Base-by-base conservation (phyloP, 805 yeast genomes). In the Jamesozyma jinghongensis region DNA sequence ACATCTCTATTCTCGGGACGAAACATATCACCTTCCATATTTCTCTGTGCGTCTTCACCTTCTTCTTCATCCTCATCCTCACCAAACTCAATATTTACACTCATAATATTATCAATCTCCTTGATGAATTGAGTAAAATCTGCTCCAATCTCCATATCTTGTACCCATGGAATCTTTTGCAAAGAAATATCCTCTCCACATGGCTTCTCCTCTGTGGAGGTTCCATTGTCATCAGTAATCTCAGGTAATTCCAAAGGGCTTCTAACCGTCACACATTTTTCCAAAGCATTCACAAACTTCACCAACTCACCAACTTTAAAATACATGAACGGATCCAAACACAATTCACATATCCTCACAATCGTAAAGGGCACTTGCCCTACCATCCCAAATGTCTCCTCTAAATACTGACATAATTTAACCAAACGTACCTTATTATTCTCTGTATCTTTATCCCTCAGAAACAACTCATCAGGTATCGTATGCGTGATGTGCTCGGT, bases 271-370 rank as follows among this genome's bases (percentile, higher is more conserved):
- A 56, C 50, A 43, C 63, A 58, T 39, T 52, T 58, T 16, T 53
- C 60, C 19, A 75, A 37, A 0, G 77, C 71, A 39, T 69, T 62
- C 22, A 71, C 57, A 48, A 65, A 73, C 49, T 75, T 74, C n/a
- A 54, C 47, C 1, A 69, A 40, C 19, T 59, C 65, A 17, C 45
- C 50, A 4, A 57, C 53, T 16, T 59, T 57, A 33, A 59, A 62
- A 48, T 66, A 68, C 14, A 63, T 63, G 30, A 64, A 61, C 3
- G 79, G 78, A 36, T 65, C 62, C n/a, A 53, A 41, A 5, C 74
- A 46, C 10, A 75, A 39, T 49, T 75, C 79, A 16, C 74, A 65
- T 1, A 75, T 50, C 40, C 80, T 48, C 11, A 64, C 45, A 1
- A 73, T 61, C 0, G 78, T 74, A 49, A 74, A 75, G 2, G 80